Conservation (phyloP, 192 early-diverging fungal genomes). For the Rhizoclosmatium globosum region DNA sequence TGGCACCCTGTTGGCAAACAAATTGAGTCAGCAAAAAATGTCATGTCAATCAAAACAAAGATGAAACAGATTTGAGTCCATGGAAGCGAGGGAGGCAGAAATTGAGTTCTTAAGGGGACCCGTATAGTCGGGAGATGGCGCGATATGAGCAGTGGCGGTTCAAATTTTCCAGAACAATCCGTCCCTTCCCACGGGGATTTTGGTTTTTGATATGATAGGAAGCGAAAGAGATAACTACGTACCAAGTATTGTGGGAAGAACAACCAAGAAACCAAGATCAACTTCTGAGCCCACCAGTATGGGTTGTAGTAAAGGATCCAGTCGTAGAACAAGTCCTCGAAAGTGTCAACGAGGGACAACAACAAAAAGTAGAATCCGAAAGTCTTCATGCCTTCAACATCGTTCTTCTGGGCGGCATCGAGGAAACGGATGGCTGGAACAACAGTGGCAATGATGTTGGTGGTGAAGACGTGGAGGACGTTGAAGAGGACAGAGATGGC, state of each 20-base stretch:
- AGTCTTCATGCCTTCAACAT: slow-evolving; percentile 38
- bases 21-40: background rate
- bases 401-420: slow-evolving; percentile 46
- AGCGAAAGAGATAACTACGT: background rate
- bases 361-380: slow-evolving; percentile 53
- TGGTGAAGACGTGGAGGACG: slow-evolving; percentile 50
- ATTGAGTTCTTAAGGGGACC: too few species aligned
- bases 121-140: too few species aligned
- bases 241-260: slow-evolving; percentile 51
- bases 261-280: slow-evolving; percentile 38
- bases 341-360: slow-evolving; percentile 29
- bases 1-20: slow-evolving; percentile 38
- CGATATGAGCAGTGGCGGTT: too few species aligned
- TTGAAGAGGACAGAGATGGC: slow-evolving; percentile 59
- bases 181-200: too few species aligned
- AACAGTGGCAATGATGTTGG: slow-evolving; percentile 41
- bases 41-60: background rate
- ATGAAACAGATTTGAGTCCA: background rate
- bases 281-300: slow-evolving; percentile 54
- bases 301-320: slow-evolving; percentile 44
- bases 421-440: slow-evolving; percentile 51
- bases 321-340: slow-evolving; percentile 44
- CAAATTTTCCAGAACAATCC: too few species aligned
- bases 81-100: too few species aligned
- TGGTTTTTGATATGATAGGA: too few species aligned